Evolutionary conservation across 805 yeast species (phyloP), one percentile per base, ranked within the genome.

Genomic region (Metschnikowia drakensbergensis): DNA sequence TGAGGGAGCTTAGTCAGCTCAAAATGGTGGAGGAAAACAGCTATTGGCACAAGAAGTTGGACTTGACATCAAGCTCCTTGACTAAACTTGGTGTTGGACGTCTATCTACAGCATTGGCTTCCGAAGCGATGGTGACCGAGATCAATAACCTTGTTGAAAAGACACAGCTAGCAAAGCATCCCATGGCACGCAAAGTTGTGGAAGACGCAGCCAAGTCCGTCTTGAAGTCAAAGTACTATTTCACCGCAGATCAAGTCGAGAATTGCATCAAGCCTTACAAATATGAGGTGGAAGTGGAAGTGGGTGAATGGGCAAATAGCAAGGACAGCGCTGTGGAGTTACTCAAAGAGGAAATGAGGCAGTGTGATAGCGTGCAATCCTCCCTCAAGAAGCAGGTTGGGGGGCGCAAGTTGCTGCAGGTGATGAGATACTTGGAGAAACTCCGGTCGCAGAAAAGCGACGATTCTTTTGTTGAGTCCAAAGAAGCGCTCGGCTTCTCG

Each of bases 231-330:
- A 82, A 92, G 54, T 94, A 79, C 63, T 88, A 83, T 54, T 84
- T 96, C 1, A 92, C 99, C 0, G 96, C 99, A 0, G 99, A 95
- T 65, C 99, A 94, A 65, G 98, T 94, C 5, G 99, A 94, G 61
- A 94, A 95, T 66, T 91, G 98, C 69, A 92, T 94, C 60, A 94
- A 94, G 65, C 99, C 99, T 2, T 94, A 86, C 72, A 94, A 94
- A 69, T 94, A 92, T 65, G 99, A 94, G 62, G 91, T 94, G 51
- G 99, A 94, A 61, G 81, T 94, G 42, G 98, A 94, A 62, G 96
- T 91, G 58, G 76, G 97, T 35, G 99, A 94, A 65, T 94, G 99
- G 99, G 69, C 72, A 29, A 62, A 77, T 6, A 84, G 96, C 34
- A 81, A 88, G 51, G 95, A 87, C 30, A 95, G 87, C 61, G 79